A percentile compares a stretch with the other conserved stretches of the same genome.
Conservation (phyloP, 352 stramenopile genomes). For the Thalassiosira ordinaria region DNA sequence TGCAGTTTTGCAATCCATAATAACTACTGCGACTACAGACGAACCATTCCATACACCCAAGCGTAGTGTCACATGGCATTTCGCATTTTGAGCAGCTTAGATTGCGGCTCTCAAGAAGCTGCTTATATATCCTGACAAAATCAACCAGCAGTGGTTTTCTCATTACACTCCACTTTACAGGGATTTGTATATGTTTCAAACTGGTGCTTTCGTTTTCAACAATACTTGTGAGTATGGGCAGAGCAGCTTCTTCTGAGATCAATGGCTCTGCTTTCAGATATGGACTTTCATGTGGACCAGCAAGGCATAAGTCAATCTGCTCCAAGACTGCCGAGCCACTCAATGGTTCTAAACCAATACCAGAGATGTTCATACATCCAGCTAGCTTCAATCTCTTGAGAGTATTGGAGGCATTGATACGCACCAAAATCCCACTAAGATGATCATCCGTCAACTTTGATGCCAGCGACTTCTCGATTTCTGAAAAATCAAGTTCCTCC, state of each 20-base stretch:
- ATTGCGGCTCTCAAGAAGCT: neutral
- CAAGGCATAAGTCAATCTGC: slow-evolving; percentile 47
- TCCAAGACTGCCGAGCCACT: slow-evolving; percentile 27
- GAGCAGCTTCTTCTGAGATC: neutral
- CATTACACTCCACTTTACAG: too few relatives aligned
- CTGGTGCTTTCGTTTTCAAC: neutral
- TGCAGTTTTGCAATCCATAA: slow-evolving; percentile 23
- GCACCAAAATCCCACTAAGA: slow-evolving; percentile 21
- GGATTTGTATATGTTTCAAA: slow-evolving; percentile 11
- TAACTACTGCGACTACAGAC: too few relatives aligned
- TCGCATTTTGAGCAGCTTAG: neutral
- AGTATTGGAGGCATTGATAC: slow-evolving; percentile 22
- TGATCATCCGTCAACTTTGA: slow-evolving; percentile 36
- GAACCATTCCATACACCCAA: too few relatives aligned
- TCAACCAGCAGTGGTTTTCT: too few relatives aligned
- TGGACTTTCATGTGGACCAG: neutral
- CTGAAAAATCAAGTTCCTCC: slow-evolving; percentile 39
- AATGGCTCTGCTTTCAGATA: neutral
- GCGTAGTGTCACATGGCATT: too few relatives aligned
- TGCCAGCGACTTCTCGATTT: slow-evolving; percentile 26
- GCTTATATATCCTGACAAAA: too few relatives aligned
- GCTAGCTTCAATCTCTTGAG: slow-evolving; percentile 35
- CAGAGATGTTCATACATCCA: slow-evolving; percentile 35
- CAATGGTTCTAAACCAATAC: slow-evolving; percentile 36
- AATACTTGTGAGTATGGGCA: slow-evolving; percentile 28